Conservation (phyloP, 805 yeast genomes). For the Scheffersomyces ergatensis region DNA sequence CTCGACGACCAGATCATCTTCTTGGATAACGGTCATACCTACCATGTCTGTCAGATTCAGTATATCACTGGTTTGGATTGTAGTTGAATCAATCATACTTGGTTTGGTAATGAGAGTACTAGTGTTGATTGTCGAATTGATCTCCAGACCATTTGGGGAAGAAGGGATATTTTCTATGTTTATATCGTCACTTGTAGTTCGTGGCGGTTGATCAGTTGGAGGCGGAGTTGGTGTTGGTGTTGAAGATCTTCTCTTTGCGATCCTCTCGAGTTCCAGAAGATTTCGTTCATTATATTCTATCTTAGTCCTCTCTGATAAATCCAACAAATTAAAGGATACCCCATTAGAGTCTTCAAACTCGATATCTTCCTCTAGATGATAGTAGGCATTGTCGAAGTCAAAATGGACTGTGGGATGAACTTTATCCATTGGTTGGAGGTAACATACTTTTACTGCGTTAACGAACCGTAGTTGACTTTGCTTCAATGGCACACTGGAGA, state of each 20-base stretch:
- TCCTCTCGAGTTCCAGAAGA: not conserved
- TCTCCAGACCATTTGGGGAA: too few species aligned
- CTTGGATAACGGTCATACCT: not conserved
- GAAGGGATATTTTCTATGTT: too few species aligned
- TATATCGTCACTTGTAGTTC: not conserved
- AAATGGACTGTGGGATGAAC: conserved; percentile 19
- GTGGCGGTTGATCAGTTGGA: too few species aligned
- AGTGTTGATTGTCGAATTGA: too few species aligned
- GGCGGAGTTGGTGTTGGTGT: not conserved
- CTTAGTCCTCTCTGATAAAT: conserved; percentile 6
- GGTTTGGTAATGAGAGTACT: too few species aligned
- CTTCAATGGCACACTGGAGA: conserved; percentile 1
- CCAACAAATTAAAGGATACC: conserved; percentile 6
- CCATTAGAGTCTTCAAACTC: not conserved
- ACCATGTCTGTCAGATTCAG: too few species aligned
- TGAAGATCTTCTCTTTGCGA: not conserved
- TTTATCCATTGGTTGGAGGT: conserved; percentile 7
- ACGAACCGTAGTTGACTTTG: conserved; percentile 12
- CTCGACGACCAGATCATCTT: conserved; percentile 21
- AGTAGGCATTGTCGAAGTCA: conserved; percentile 15
- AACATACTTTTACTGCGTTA: conserved; percentile 11
- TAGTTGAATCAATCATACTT: too few species aligned
- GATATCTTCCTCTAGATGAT: conserved; percentile 3
- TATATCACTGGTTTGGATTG: too few species aligned
- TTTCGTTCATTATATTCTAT: not conserved